Conservation (phyloP, 2,329 filamentous ascomycete genomes). For the Bipolaris victoriae region DNA sequence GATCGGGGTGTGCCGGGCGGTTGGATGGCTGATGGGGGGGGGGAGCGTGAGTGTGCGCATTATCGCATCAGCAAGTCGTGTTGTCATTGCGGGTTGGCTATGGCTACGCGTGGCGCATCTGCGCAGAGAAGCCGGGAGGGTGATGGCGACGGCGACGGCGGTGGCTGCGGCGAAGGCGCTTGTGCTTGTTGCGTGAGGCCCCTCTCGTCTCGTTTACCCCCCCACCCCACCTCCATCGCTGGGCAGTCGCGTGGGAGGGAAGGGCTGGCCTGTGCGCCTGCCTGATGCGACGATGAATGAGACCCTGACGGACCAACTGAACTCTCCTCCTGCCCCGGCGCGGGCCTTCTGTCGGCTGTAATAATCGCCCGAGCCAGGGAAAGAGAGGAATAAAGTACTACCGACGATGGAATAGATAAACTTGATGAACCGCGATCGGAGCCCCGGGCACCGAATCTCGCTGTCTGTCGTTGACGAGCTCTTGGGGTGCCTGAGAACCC, state of each 20-base stretch:
- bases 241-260: slow-evolving; percentile 13
- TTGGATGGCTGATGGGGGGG: slow-evolving; percentile 3
- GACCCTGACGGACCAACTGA: background rate
- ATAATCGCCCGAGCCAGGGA: background rate
- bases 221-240: background rate
- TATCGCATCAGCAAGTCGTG: background rate
- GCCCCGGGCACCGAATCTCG: no score
- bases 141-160: background rate
- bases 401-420: no score
- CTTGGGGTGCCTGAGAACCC: background rate
- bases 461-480: background rate
- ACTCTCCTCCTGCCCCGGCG: no score
- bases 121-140: slow-evolving; percentile 1
- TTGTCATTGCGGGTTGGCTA: slow-evolving; percentile 1
- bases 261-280: slow-evolving; percentile 13
- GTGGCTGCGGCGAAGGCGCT: background rate
- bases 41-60: slow-evolving; percentile 5
- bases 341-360: background rate
- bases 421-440: no score
- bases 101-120: slow-evolving; percentile 1
- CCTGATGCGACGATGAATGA: slow-evolving; percentile 7
- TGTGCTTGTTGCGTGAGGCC: background rate
- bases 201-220: no score
- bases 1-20: slow-evolving; percentile 3
- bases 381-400: no score